Base-by-base conservation (phyloP, 192 early-diverging fungal species). In the Jimgerdemannia lactiflua region DNA sequence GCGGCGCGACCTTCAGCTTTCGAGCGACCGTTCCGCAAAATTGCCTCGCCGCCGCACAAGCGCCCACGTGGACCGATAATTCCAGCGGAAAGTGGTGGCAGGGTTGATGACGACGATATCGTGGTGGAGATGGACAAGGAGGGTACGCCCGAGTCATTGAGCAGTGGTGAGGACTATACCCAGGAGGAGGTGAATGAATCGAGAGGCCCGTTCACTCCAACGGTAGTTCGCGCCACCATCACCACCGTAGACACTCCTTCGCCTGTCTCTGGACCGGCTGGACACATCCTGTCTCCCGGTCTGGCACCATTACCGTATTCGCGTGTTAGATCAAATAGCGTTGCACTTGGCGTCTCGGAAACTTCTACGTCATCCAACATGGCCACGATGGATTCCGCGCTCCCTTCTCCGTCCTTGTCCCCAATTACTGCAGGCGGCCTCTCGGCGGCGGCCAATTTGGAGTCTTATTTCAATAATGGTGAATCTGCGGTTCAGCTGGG, bases 401-500 rank as follows among this genome's bases (percentile, higher is more conserved):
- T 89, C 11, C 87, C 87, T 40, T 89, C 87, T 40, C 87, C 87
- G n/a, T 87, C 76, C 64, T 79, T 83, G 39, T 84, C 78, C 2
- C 84, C 74, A 11, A 89, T 74, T 8, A 78, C 78, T 40, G 54
- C 70, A 41, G 70, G 49, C 49, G 49, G 70, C 49, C 71, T 73
- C 40, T 39, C 18, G 54, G 54, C 66, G 29, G 59, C 42, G 42
- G 54, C 67, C 10, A 75, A 29, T 49, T 65, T 80, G 39, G 73
- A 64, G 29, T 77, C 81, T 0, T 67, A 74, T 75, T 67, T 59
- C 42, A 43, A 54, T 14, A 14, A 65, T 10, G 74, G 75, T 70
- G 74, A 72, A 3, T 43, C 64, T 39, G 69, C 70, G 17, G 67
- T 59, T 59, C 74, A 18, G 71, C 75, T 40, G 69, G 77, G 72